phyloP scores from a whole-genome alignment of 2,329 filamentous ascomycete species.

The Pezizomycotina sp. region DNA sequence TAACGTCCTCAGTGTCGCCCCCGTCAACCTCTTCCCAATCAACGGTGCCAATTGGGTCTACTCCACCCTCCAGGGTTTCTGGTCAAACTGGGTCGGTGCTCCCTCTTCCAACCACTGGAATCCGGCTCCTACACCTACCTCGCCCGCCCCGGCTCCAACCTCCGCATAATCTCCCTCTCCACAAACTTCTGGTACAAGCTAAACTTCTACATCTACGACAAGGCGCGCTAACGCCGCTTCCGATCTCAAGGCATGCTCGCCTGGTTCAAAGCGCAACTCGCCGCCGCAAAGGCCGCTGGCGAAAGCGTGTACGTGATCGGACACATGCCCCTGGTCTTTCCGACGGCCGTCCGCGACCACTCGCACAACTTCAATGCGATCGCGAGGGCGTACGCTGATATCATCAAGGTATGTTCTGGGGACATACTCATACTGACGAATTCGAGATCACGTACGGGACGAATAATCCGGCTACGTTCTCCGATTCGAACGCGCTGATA shows the following conservation, averaged over 20 bases:
- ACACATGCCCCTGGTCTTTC: slow-evolving; percentile 39
- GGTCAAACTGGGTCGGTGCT: slow-evolving; percentile 35
- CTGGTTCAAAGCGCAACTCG: slow-evolving; percentile 40
- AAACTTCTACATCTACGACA: slow-evolving; percentile 41
- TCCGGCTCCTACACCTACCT: slow-evolving; percentile 37
- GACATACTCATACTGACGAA: slow-evolving; percentile 30
- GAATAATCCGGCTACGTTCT: slow-evolving; percentile 9
- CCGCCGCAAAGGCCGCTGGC: slow-evolving; percentile 36
- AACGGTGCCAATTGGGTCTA: slow-evolving; percentile 39
- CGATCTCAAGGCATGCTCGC: slow-evolving; percentile 32
- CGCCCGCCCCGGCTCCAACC: slow-evolving; percentile 32
- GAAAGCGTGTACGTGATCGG: slow-evolving; percentile 43
- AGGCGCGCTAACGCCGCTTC: slow-evolving; percentile 38
- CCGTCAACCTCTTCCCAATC: slow-evolving; percentile 38
- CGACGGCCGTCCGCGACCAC: slow-evolving; percentile 38
- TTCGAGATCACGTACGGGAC: slow-evolving; percentile 43
- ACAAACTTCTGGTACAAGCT: slow-evolving; percentile 44
- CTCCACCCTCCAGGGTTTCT: slow-evolving; percentile 33
- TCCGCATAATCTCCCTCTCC: slow-evolving; percentile 44
- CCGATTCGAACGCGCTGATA: slow-evolving; percentile 34
- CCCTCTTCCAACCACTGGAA: slow-evolving; percentile 23
- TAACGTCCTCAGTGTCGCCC: too few relatives aligned
- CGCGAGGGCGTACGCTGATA: slow-evolving; percentile 38
- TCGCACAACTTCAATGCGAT: slow-evolving; percentile 40
- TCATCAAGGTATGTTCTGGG: slow-evolving; percentile 31